Base-by-base conservation (phyloP, 306 rosid species). In the Luffa aegyptiaca region DNA sequence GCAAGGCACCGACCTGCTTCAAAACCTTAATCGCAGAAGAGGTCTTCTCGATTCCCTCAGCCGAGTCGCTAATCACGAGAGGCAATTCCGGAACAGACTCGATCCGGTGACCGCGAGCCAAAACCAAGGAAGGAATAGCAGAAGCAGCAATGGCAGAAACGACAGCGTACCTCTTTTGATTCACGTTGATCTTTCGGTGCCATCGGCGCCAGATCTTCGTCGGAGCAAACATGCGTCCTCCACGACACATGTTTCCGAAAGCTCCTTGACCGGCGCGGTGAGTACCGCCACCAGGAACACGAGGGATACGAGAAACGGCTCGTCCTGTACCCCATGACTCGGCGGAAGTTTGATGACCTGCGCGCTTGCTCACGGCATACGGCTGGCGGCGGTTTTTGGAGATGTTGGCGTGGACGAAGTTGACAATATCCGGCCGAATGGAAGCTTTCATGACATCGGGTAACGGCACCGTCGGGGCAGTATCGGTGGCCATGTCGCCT, bases 201-300 rank as follows among this genome's bases (percentile, higher is more conserved):
- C 98, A 93, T 2, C 90, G 89, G 45, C 98, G 96, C 98, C 98
- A 93, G 92, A 93, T 93, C 92, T 86, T 90, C 35, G 98, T 93
- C 0, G 98, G 98, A 5, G 98, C 98, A 33, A 93, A 90, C 98
- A 93, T 93, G 44, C 98, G 89, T 0, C 97, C 98, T 0, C 98
- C 98, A 0, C 98, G 96, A 70, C 98, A 93, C 97, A 93, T 93
- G 90, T 93, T 93, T 0, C 98, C 97, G 77, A 92, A 93, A 5
- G 97, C 97, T 6, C 87, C 97, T 80, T 93, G 97, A 0, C 97
- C 97, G 0, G 98, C 98, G 3, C 96, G 98, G 81, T 93, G 97
- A 5, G 98, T 92, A 0, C 98, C 98, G 21, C 97, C 98, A 0
- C 97, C 98, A 0, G 97, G 91, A 1, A 93, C 98, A 46, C 97